Conservation (phyloP, 2,329 filamentous ascomycete species). For the Calonectria ilicicola region DNA sequence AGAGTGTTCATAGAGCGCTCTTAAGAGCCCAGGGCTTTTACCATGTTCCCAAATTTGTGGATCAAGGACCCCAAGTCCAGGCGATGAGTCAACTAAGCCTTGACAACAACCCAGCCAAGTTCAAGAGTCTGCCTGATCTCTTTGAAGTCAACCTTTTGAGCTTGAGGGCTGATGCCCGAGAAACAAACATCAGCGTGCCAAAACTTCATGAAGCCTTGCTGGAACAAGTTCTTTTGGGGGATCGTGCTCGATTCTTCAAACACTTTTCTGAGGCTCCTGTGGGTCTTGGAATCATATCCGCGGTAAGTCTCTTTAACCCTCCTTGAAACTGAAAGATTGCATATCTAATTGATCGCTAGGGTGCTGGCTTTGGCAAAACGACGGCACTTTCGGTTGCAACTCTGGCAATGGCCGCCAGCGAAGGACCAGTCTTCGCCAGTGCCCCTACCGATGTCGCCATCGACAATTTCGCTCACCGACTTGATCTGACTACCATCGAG, state of each 20-base stretch:
- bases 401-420: conserved; percentile 14
- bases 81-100: too few species aligned
- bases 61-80: too few species aligned
- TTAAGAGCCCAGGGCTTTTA: too few species aligned
- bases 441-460: conserved; percentile 29
- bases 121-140: too few species aligned
- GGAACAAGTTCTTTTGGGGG: conserved; percentile 1
- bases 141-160: too few species aligned
- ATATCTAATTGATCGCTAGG: neutral
- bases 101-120: too few species aligned
- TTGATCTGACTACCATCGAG: neutral
- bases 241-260: conserved; percentile 13
- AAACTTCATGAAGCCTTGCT: conserved; percentile 15
- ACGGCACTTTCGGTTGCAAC: conserved; percentile 3
- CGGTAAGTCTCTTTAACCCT: conserved; percentile 11
- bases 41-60: too few species aligned
- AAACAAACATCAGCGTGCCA: too few species aligned
- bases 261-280: conserved; percentile 21
- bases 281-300: conserved; percentile 22
- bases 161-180: too few species aligned
- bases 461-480: conserved; percentile 29
- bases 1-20: too few species aligned
- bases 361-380: conserved; percentile 27
- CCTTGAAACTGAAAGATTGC: neutral
- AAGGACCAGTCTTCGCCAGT: conserved; percentile 22